Evolutionary conservation across 2,329 filamentous ascomycete species (phyloP).

Genomic region (Arachnomyces sp.): DNA sequence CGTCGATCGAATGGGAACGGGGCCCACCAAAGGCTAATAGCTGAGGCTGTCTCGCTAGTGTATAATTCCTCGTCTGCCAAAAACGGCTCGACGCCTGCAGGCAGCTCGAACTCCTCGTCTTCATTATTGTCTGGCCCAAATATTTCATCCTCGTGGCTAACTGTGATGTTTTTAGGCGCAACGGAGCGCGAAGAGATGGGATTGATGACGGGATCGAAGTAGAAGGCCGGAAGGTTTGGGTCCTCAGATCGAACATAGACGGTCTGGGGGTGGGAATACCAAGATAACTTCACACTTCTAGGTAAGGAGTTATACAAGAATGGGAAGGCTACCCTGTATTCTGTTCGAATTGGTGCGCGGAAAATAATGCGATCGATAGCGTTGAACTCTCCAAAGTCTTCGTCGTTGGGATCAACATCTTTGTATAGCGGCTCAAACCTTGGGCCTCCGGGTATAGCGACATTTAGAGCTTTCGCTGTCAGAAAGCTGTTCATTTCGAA

Average conservation of each 20-base stretch:
- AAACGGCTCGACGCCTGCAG: constrained; percentile 75
- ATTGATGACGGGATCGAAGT: constrained; percentile 96
- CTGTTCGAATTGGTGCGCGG: constrained; percentile 85
- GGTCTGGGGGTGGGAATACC: constrained; percentile 88
- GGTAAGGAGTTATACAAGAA: constrained; percentile 95
- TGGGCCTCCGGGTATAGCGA: constrained; percentile 93
- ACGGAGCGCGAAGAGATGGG: constrained; percentile 94
- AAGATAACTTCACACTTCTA: constrained; percentile 83
- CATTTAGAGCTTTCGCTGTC: constrained; percentile 93
- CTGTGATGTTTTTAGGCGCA: constrained; percentile 83
- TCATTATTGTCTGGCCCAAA: constrained; percentile 77
- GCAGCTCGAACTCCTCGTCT: constrained; percentile 79
- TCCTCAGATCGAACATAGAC: constrained; percentile 87
- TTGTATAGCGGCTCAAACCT: constrained; percentile 97
- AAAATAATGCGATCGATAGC: constrained; percentile 99
- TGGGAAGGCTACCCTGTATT: constrained; percentile 90
- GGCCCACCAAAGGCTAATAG: constrained; percentile 96
- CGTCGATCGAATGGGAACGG: constrained; percentile 92
- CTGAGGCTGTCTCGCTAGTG: constrained; percentile 79
- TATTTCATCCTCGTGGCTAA: constrained; percentile 88
- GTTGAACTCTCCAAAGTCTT: constrained; percentile 99
- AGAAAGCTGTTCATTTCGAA: constrained; percentile 93
- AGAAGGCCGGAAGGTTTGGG: constrained; percentile 84
- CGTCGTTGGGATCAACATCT: constrained; percentile 96
- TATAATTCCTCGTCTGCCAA: constrained; percentile 82